Evolutionary conservation across 768 basidiomycete genomes (phyloP), one percentile per base, ranked within the genome.

Genomic region (Pisolithus sp.): DNA sequence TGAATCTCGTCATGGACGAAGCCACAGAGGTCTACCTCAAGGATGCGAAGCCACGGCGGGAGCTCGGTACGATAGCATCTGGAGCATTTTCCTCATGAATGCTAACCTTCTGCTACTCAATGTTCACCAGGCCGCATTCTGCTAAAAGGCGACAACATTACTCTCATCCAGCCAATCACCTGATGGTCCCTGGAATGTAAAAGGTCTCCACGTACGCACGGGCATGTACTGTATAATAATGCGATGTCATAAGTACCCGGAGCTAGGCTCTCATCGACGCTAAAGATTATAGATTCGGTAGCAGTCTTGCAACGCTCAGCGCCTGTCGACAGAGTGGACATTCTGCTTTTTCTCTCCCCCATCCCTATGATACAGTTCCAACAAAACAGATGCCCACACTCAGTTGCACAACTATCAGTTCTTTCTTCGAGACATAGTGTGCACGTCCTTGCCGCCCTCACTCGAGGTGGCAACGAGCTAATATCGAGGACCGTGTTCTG

Each of bases 81-180:
- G 24, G 28, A 59, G 48, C 23, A 53, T 34, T 40, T n/a, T 51
- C 18, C 50, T 0, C 47, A 28, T 17, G 36, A 43, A 43, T 59
- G 34, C 53, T 48, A 26, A 46, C 28, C 9, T 43, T 53, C 4
- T 26, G 26, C 26, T 26, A 26, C 26, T 34, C 34, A 48, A 45
- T 4, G 10, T 34, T 34, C 31, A 21, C 10, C 61, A 97, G 95
- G 95, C 18, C 90, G 95, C 52, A 91, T 97, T 68, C 76, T 98
- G 59, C 76, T 98, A 57, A 98, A 98, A 71, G 95, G 95, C 53
- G 95, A 98, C 67, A 96, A 94, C 67, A 97, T 98, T 64, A 97
- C 95, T n/a, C 81, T 94, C 49, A 95, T 97, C 66, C 92, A 95
- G 65, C 88, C 85, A 71, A 57, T 73, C 26, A 66, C 63, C 63